phyloP scores from a whole-genome alignment of 768 basidiomycete species.

The Tricholoma furcatifolium region DNA sequence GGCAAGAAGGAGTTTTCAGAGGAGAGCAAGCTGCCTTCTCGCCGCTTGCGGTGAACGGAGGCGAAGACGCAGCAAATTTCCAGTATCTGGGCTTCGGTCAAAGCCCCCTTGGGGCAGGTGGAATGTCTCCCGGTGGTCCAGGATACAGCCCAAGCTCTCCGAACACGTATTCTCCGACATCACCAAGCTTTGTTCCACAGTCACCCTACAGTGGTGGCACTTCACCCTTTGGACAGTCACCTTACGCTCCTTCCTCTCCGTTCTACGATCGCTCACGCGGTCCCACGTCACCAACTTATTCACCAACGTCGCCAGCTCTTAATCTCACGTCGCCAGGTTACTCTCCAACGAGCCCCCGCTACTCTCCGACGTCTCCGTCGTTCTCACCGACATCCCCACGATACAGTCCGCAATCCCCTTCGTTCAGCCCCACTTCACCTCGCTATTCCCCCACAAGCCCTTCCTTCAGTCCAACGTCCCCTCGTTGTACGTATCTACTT shows the following conservation, averaged over 20 bases:
- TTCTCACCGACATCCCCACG: slow-evolving; percentile 85
- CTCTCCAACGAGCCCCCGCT: slow-evolving; percentile 83
- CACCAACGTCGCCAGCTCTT: slow-evolving; percentile 83
- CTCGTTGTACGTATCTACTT: slow-evolving; percentile 64
- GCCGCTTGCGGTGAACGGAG: slow-evolving; percentile 84
- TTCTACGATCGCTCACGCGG: slow-evolving; percentile 66
- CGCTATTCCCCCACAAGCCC: slow-evolving; percentile 89
- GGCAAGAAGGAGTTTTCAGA: slow-evolving; percentile 74
- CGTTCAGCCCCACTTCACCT: slow-evolving; percentile 88
- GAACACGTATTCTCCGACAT: slow-evolving; percentile 85
- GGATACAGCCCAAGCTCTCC: slow-evolving; percentile 93
- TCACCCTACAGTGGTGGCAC: slow-evolving; percentile 83
- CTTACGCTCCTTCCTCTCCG: slow-evolving; percentile 76
- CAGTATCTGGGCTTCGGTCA: slow-evolving; percentile 75
- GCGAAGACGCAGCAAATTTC: slow-evolving; percentile 80
- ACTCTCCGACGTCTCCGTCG: slow-evolving; percentile 81
- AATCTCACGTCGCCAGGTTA: slow-evolving; percentile 82
- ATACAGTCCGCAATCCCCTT: slow-evolving; percentile 87
- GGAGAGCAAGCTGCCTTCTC: slow-evolving; percentile 92
- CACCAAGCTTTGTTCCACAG: slow-evolving; percentile 80
- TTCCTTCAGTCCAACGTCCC: slow-evolving; percentile 92
- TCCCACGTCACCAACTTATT: slow-evolving; percentile 80
- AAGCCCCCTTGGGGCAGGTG: slow-evolving; percentile 80
- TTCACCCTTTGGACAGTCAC: slow-evolving; percentile 79
- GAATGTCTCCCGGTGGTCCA: slow-evolving; percentile 85